phyloP scores from a whole-genome alignment of 129 eudicot genomes.

The Lactuca sativa region DNA sequence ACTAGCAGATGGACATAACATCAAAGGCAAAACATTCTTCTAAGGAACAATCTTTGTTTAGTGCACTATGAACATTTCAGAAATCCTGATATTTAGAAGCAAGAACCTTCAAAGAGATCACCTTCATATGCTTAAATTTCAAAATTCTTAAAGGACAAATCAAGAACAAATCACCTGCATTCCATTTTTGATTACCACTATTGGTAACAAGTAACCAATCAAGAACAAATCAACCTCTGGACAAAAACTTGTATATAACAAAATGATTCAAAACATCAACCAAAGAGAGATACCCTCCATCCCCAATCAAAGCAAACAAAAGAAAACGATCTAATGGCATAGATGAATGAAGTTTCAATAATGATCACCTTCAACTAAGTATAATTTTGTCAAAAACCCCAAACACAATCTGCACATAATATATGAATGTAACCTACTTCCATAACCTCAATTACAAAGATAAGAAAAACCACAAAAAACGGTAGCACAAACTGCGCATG shows the following conservation, averaged over 20 bases:
- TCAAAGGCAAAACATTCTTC: no score
- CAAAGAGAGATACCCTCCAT: not conserved
- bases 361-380: not conserved
- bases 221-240: not conserved
- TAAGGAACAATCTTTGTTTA: no score
- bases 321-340: not conserved
- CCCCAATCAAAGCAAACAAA: not conserved
- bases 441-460: conserved; percentile 5
- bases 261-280: not conserved
- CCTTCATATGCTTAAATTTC: not conserved
- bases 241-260: not conserved
- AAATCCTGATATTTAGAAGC: not conserved
- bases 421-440: not conserved
- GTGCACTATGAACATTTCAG: not conserved
- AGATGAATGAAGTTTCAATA: not conserved
- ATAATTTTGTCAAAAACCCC: not conserved
- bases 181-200: not conserved
- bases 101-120: not conserved
- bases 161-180: no score
- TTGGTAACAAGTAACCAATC: not conserved
- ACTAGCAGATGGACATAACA: no score
- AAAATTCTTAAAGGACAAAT: not conserved
- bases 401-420: conserved; percentile 3
- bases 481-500: conserved; percentile 1
- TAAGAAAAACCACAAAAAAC: conserved; percentile 5